Conservation (phyloP, 1,284 basidiomycete genomes). For the Moesziomyces parantarcticus region DNA sequence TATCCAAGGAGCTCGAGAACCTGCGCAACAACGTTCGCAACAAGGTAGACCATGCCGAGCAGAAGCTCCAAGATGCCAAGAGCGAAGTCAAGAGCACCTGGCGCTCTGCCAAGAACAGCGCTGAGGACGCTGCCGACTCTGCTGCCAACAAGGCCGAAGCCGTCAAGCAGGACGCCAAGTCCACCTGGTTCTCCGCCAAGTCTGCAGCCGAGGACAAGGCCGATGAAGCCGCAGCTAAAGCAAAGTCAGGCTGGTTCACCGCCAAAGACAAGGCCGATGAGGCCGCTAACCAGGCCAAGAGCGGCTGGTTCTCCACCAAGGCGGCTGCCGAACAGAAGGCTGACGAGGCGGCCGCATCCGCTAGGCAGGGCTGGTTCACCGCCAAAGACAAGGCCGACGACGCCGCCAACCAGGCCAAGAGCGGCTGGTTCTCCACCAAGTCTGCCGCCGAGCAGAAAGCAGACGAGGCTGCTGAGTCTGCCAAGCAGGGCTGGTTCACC, state of each 20-base stretch:
- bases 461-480: conserved; percentile 9
- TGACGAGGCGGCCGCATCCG: conserved; percentile 18
- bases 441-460: conserved; percentile 28
- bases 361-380: conserved; percentile 35
- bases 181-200: conserved; percentile 43
- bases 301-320: conserved; percentile 18
- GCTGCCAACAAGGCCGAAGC: conserved; percentile 23
- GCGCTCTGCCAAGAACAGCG: conserved; percentile 26
- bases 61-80: conserved; percentile 32
- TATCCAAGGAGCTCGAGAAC: conserved; percentile 34
- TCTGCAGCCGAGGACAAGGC: conserved; percentile 30
- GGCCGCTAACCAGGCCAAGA: conserved; percentile 18
- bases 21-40: conserved; percentile 29
- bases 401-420: conserved; percentile 18
- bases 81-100: conserved; percentile 30
- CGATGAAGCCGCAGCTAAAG: conserved; percentile 16
- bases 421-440: conserved; percentile 19
- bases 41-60: conserved; percentile 31
- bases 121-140: conserved; percentile 22
- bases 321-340: conserved; percentile 31
- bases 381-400: conserved; percentile 41
- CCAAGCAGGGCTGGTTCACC: conserved; percentile 16
- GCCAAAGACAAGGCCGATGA: conserved; percentile 32
- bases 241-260: conserved; percentile 30
- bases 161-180: conserved; percentile 35